phyloP scores from a whole-genome alignment of 2,329 filamentous ascomycete species.

The Alternaria burnsii region DNA sequence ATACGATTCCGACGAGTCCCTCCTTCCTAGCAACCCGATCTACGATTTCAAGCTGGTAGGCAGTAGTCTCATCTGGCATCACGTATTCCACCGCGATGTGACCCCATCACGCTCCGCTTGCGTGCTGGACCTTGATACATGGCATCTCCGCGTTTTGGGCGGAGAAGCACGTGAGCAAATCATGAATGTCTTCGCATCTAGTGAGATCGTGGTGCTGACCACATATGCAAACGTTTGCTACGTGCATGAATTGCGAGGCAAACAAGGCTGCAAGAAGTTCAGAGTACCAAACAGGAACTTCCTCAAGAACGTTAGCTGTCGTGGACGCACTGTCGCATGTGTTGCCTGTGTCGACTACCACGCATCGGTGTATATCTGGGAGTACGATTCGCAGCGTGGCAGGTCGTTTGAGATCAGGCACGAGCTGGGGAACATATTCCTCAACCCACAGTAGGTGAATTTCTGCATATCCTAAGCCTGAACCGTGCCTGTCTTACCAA shows the following conservation, averaged over 20 bases:
- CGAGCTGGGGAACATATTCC: conserved; percentile 1
- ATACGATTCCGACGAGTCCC: neutral
- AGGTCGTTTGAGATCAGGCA: conserved; percentile 30
- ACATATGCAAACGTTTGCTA: conserved; percentile 28
- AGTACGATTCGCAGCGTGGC: conserved; percentile 36
- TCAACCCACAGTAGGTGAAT: neutral
- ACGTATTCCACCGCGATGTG: neutral
- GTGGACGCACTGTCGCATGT: conserved; percentile 35
- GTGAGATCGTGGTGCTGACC: conserved; percentile 35
- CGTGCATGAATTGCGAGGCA: conserved; percentile 27
- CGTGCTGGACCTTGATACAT: conserved; percentile 36
- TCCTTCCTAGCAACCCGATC: neutral
- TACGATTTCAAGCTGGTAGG: neutral
- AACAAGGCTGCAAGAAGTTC: conserved; percentile 29
- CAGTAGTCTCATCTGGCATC: conserved; percentile 14
- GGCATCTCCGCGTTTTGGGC: conserved; percentile 16
- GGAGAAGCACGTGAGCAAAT: conserved; percentile 37
- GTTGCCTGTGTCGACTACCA: conserved; percentile 10
- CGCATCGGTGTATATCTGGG: conserved; percentile 38
- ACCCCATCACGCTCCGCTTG: conserved; percentile 15
- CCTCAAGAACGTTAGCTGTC: conserved; percentile 22
- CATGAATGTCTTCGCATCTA: conserved; percentile 24
- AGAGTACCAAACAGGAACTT: conserved; percentile 19
- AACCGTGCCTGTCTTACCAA: neutral
- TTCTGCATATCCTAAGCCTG: neutral